Percentiles rank a stretch among this genome's conserved stretches.
These are phyloP conservation scores for Coriaria nepalensis DNA, from an alignment of 306 rosid species.

Conservation along the genomic window DNA sequence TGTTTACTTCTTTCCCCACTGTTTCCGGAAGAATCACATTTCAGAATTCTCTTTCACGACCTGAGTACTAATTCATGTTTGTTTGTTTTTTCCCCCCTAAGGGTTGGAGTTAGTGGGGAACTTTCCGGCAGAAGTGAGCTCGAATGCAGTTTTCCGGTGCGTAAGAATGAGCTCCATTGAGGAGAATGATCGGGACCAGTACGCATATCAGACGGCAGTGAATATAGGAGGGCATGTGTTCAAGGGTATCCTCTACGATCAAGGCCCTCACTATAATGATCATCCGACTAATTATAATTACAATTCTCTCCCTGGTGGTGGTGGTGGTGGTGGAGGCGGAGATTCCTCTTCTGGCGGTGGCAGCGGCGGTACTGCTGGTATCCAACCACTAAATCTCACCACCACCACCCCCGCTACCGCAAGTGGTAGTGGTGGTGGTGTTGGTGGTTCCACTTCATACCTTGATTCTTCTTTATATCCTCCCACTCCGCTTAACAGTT, in stretches of 20 bases:
- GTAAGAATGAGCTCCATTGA: constrained; percentile 45
- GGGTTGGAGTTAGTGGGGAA: constrained; percentile 32
- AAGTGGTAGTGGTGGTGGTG: constrained; percentile 2
- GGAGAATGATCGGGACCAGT: constrained; percentile 31
- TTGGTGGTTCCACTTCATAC: constrained; percentile 18
- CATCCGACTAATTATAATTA: neutral
- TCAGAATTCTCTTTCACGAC: no score
- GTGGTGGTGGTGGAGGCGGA: constrained; percentile 20
- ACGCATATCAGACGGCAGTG: constrained; percentile 53
- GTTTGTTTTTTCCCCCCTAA: constrained; percentile 1
- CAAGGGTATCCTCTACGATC: constrained; percentile 50
- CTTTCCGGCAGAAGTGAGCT: constrained; percentile 37
- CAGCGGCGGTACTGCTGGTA: constrained; percentile 3
- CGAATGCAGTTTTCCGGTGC: constrained; percentile 45
- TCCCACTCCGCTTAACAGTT: constrained; percentile 38
- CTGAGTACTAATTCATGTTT: neutral
- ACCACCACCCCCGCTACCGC: neutral
- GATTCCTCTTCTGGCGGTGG: constrained; percentile 26
- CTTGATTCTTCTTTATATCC: constrained; percentile 45
- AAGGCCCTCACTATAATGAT: constrained; percentile 28
- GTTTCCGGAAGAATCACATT: no score
- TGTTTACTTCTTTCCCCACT: neutral
- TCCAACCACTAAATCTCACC: constrained; percentile 31
- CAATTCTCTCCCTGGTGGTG: constrained; percentile 19
- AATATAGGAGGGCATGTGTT: constrained; percentile 59